Percentiles rank a stretch among this genome's conserved stretches.
phyloP scores from a whole-genome alignment of 805 yeast genomes.

The Candida ponderosae region DNA sequence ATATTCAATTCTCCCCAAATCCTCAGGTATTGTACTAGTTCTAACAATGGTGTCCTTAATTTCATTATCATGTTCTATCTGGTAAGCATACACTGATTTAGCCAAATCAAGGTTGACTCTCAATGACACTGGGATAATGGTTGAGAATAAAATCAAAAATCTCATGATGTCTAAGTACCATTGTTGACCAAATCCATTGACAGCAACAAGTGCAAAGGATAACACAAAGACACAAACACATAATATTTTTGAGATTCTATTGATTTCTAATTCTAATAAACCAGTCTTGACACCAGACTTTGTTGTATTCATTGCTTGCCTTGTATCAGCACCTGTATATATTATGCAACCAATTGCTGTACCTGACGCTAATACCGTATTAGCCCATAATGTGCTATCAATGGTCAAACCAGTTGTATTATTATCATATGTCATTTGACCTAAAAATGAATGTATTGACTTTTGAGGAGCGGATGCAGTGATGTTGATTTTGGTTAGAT shows the following conservation, averaged over 20 bases:
- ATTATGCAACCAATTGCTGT: constrained; percentile 81
- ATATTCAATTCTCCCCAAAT: constrained; percentile 91
- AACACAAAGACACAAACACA: constrained; percentile 81
- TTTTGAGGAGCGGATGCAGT: constrained; percentile 77
- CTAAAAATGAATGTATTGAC: constrained; percentile 74
- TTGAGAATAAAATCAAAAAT: constrained; percentile 83
- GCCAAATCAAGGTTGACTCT: constrained; percentile 94
- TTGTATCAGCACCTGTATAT: constrained; percentile 88
- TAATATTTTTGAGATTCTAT: constrained; percentile 76
- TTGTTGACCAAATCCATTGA: constrained; percentile 61
- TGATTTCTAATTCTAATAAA: constrained; percentile 83
- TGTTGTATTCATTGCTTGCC: constrained; percentile 93
- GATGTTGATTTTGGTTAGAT: constrained; percentile 47
- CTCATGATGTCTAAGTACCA: constrained; percentile 94
- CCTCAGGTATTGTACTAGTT: constrained; percentile 97
- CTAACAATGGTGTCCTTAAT: constrained; percentile 89
- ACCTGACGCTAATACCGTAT: constrained; percentile 94
- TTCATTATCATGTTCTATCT: constrained; percentile 78
- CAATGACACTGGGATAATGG: constrained; percentile 92
- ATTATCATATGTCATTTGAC: constrained; percentile 56
- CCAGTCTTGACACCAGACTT: constrained; percentile 84
- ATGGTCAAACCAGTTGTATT: constrained; percentile 61
- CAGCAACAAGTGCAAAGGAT: constrained; percentile 68
- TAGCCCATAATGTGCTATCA: constrained; percentile 97
- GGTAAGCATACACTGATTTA: constrained; percentile 91